Conservation (phyloP, 139 green algal genomes). For the Nannochloris sp. region DNA sequence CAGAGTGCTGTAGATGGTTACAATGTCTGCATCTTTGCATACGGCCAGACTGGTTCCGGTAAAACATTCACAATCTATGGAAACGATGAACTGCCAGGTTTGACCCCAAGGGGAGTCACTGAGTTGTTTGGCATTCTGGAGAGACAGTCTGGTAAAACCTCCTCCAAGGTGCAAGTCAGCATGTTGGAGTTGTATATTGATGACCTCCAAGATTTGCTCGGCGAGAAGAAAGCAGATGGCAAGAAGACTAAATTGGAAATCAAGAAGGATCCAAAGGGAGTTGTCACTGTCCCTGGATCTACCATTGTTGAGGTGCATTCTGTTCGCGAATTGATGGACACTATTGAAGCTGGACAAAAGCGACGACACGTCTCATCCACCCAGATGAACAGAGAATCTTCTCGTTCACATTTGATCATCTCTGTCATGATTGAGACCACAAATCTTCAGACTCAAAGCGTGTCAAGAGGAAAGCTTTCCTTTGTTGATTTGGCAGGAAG, state of each 20-base stretch:
- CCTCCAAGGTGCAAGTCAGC: slow-evolving; percentile 70
- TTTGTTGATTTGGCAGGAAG: slow-evolving; percentile 94
- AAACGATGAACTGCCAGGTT: slow-evolving; percentile 58
- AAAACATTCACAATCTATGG: slow-evolving; percentile 93
- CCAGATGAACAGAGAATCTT: slow-evolving; percentile 84
- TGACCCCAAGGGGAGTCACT: slow-evolving; percentile 76
- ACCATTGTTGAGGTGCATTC: slow-evolving; percentile 52
- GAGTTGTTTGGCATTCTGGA: slow-evolving; percentile 84
- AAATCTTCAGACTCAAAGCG: slow-evolving; percentile 88
- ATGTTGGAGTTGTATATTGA: slow-evolving; percentile 98
- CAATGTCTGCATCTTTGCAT: slow-evolving; percentile 62
- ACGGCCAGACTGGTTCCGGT: slow-evolving; percentile 71
- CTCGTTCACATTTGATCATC: slow-evolving; percentile 90
- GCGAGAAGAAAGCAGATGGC: slow-evolving; percentile 7
- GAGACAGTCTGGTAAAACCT: slow-evolving; percentile 66
- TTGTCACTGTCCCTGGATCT: slow-evolving; percentile 82
- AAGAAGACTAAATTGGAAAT: slow-evolving; percentile 78
- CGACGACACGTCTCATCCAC: slow-evolving; percentile 35
- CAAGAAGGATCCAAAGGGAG: slow-evolving; percentile 93
- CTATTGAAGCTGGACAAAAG: slow-evolving; percentile 46
- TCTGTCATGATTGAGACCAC: slow-evolving; percentile 82
- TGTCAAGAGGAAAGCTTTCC: slow-evolving; percentile 82
- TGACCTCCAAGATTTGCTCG: slow-evolving; percentile 76
- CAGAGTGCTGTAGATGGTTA: slow-evolving; percentile 84
- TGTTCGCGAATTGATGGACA: slow-evolving; percentile 46